A percentile compares a stretch with the other conserved stretches of the same genome.
Conservation (phyloP, 352 stramenopile genomes). For the Globisporangium middletonii region DNA sequence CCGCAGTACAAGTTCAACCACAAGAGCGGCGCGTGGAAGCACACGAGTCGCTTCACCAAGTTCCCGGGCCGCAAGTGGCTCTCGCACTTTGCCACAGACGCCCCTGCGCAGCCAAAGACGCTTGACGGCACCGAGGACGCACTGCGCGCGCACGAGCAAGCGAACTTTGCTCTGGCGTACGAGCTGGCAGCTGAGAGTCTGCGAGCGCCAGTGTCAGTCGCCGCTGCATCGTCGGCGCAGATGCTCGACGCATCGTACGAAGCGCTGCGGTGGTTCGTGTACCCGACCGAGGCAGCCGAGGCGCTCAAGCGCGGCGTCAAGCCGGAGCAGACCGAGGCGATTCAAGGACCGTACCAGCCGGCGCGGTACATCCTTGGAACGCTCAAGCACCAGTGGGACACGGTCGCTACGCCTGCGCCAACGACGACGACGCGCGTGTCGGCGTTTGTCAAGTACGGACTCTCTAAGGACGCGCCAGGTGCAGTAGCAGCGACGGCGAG, state of each 20-base stretch:
- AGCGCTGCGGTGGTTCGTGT: constrained; percentile 68
- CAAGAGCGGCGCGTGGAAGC: constrained; percentile 91
- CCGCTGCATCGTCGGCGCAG: constrained; percentile 29
- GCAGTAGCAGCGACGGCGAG: constrained; percentile 10
- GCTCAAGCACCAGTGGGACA: constrained; percentile 44
- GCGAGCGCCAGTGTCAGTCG: constrained; percentile 15
- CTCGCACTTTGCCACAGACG: constrained; percentile 45
- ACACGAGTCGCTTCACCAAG: constrained; percentile 54
- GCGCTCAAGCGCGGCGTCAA: constrained; percentile 79
- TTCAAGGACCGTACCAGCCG: constrained; percentile 46
- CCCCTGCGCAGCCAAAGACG: constrained; percentile 1
- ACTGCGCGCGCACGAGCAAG: constrained; percentile 26
- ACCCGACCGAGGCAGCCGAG: constrained; percentile 78
- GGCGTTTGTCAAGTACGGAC: constrained; percentile 7
- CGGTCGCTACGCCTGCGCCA: neutral
- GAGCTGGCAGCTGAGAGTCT: constrained; percentile 19
- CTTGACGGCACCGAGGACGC: constrained; percentile 8
- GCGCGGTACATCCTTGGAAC: constrained; percentile 34
- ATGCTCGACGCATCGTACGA: constrained; percentile 51
- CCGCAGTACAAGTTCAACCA: constrained; percentile 94
- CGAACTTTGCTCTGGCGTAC: constrained; percentile 35
- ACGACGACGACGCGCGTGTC: neutral
- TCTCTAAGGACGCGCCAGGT: constrained; percentile 13
- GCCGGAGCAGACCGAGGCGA: constrained; percentile 42
- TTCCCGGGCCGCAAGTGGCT: constrained; percentile 50